Conservation (phyloP, 768 basidiomycete genomes). For the Calvatia gigantea region DNA sequence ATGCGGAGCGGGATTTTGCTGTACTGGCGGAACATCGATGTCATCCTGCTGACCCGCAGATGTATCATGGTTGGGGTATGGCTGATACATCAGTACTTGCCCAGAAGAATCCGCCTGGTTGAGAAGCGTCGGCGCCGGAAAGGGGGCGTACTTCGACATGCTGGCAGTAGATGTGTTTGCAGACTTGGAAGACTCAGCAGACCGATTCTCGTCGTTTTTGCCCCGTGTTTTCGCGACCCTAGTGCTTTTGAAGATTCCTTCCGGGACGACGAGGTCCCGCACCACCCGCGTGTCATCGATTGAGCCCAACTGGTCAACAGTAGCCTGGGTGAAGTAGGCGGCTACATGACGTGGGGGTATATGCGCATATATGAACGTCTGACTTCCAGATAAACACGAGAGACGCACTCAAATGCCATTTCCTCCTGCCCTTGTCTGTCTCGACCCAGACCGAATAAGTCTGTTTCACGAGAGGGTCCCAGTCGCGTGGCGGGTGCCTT, state of each 20-base stretch:
- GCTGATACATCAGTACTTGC: conserved; percentile 39
- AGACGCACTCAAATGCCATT: conserved; percentile 79
- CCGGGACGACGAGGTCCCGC: conserved; percentile 59
- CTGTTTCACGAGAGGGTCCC: conserved; percentile 76
- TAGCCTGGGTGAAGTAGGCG: conserved; percentile 79
- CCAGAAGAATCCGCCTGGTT: conserved; percentile 22
- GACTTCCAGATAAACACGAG: background rate
- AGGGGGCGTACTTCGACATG: conserved; percentile 36
- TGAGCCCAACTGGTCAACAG: conserved; percentile 66
- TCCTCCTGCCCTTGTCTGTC: conserved; percentile 59
- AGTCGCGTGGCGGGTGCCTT: conserved; percentile 45
- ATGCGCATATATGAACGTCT: conserved; percentile 2
- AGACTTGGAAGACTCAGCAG: conserved; percentile 24
- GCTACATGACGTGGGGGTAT: conserved; percentile 38
- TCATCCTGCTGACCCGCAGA: conserved; percentile 17
- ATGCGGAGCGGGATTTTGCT: background rate
- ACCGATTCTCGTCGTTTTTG: conserved; percentile 38
- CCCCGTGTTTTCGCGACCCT: conserved; percentile 48
- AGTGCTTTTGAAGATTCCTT: conserved; percentile 68
- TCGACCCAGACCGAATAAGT: conserved; percentile 81
- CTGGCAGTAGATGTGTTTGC: conserved; percentile 21
- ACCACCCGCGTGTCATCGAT: conserved; percentile 66
- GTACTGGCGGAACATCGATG: conserved; percentile 20
- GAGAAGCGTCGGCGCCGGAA: conserved; percentile 31
- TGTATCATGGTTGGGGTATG: conserved; percentile 27